These are phyloP conservation scores for Neurospora terricola DNA, from an alignment of 495 filamentous ascomycete species.

Conservation along the genomic window DNA sequence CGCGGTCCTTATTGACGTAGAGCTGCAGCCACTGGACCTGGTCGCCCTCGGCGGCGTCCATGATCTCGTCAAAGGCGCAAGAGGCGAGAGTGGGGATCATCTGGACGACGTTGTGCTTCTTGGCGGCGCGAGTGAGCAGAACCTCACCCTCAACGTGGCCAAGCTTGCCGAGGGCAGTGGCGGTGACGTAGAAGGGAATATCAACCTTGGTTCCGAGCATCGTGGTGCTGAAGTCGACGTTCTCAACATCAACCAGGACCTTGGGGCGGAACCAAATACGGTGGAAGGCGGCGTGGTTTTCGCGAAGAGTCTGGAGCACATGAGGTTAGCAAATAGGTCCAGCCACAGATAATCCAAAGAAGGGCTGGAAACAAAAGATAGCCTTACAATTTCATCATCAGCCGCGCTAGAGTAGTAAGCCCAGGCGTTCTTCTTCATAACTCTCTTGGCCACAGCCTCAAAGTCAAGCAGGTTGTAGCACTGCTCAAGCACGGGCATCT, in stretches of 20 bases:
- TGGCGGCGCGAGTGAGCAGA: slow-evolving; percentile 72
- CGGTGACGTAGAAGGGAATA: slow-evolving; percentile 87
- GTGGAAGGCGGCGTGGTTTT: slow-evolving; percentile 94
- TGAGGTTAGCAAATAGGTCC: neutral
- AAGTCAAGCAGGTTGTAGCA: slow-evolving; percentile 96
- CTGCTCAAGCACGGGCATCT: slow-evolving; percentile 74
- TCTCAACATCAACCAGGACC: slow-evolving; percentile 75
- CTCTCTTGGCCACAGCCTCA: slow-evolving; percentile 72
- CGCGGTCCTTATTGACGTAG: slow-evolving; percentile 96
- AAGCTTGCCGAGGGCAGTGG: slow-evolving; percentile 85
- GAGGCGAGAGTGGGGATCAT: slow-evolving; percentile 99
- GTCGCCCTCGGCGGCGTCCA: slow-evolving; percentile 68
- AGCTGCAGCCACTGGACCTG: slow-evolving; percentile 97
- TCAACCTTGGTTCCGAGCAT: slow-evolving; percentile 82
- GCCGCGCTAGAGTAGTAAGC: slow-evolving; percentile 93
- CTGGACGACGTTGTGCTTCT: slow-evolving; percentile 79
- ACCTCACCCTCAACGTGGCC: slow-evolving; percentile 86
- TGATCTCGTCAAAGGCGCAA: slow-evolving; percentile 94
- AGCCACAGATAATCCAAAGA: neutral
- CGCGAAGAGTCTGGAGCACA: slow-evolving; percentile 69
- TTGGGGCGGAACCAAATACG: slow-evolving; percentile 95
- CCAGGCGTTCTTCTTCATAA: slow-evolving; percentile 95
- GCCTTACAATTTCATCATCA: slow-evolving; percentile 82
- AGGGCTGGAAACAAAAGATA: slow-evolving; percentile 18
- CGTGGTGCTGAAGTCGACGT: slow-evolving; percentile 73